phyloP scores from a whole-genome alignment of 768 basidiomycete species.

The Leccinum obscurum region DNA sequence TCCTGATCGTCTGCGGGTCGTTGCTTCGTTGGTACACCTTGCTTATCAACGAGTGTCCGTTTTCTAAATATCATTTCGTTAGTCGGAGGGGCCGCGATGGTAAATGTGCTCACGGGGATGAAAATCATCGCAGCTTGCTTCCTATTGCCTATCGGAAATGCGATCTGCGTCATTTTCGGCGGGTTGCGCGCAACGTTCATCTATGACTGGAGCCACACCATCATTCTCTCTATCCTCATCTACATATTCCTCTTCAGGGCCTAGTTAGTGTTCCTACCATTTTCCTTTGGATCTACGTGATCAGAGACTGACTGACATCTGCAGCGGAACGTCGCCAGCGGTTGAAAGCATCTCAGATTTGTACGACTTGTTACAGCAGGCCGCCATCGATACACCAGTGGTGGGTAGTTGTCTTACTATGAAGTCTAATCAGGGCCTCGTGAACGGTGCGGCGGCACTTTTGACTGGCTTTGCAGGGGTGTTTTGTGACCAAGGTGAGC shows the following conservation, averaged over 20 bases:
- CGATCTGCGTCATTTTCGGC: constrained; percentile 43
- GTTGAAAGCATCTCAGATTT: constrained; percentile 41
- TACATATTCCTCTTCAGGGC: constrained; percentile 37
- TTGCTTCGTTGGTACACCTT: constrained; percentile 40
- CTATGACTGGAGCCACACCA: constrained; percentile 45
- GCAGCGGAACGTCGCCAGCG: constrained; percentile 38
- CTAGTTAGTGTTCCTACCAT: constrained; percentile 24
- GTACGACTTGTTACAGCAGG: constrained; percentile 49
- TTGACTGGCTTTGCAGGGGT: constrained; percentile 47
- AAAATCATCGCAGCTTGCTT: constrained; percentile 45
- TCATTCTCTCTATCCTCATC: constrained; percentile 44
- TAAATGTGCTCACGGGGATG: constrained; percentile 48
- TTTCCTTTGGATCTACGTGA: background rate
- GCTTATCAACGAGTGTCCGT: background rate
- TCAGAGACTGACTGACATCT: background rate
- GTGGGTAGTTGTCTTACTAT: constrained; percentile 55
- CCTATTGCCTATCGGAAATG: constrained; percentile 45
- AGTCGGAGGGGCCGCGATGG: constrained; percentile 48
- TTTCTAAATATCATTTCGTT: background rate
- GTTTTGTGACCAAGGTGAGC: constrained; percentile 50
- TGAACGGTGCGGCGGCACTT: constrained; percentile 41
- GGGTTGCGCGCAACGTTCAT: constrained; percentile 47
- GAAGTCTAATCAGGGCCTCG: constrained; percentile 48
- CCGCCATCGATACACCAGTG: constrained; percentile 47
- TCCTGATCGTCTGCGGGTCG: constrained; percentile 51